Percentiles rank a stretch among this genome's conserved stretches.
Evolutionary conservation across 306 rosid genomes (phyloP).

Genomic region (Rubus idaeus): DNA sequence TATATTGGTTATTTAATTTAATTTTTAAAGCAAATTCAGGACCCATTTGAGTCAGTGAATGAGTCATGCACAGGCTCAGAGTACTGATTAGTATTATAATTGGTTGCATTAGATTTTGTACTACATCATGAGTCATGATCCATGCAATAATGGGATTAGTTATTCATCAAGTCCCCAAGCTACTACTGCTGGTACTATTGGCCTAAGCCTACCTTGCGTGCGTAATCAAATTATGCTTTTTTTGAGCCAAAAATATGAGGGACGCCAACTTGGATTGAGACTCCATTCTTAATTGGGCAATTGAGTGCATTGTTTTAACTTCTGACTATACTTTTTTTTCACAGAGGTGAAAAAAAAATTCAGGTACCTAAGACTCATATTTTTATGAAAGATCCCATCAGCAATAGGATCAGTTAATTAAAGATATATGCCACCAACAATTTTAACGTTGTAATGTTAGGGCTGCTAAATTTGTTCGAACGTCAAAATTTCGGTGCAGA

Average conservation of each 20-base stretch:
- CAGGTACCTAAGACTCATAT: not conserved
- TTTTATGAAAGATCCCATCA: not conserved
- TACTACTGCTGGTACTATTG: not conserved
- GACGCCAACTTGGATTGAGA: not conserved
- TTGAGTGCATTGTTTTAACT: not conserved
- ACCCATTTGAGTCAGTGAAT: not conserved
- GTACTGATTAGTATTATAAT: not conserved
- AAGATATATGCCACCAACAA: not conserved
- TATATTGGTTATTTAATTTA: not conserved
- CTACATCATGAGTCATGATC: not conserved
- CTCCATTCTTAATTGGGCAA: not conserved
- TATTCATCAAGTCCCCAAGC: constrained; percentile 7
- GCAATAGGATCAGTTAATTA: not conserved
- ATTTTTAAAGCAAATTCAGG: not conserved
- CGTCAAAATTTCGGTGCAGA: no score
- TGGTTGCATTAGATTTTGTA: constrained; percentile 7
- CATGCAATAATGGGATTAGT: constrained; percentile 11
- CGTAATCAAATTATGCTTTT: not conserved
- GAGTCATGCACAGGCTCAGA: not conserved
- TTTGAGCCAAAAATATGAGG: not conserved
- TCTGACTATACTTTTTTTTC: not conserved
- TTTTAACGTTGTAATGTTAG: not conserved
- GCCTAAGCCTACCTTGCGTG: constrained; percentile 8
- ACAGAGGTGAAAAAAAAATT: not conserved
- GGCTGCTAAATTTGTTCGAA: no score